Evolutionary conservation across 139 green algal species (phyloP), one percentile per base, ranked within the genome.

Genomic region (Coccomyxa sp.): DNA sequence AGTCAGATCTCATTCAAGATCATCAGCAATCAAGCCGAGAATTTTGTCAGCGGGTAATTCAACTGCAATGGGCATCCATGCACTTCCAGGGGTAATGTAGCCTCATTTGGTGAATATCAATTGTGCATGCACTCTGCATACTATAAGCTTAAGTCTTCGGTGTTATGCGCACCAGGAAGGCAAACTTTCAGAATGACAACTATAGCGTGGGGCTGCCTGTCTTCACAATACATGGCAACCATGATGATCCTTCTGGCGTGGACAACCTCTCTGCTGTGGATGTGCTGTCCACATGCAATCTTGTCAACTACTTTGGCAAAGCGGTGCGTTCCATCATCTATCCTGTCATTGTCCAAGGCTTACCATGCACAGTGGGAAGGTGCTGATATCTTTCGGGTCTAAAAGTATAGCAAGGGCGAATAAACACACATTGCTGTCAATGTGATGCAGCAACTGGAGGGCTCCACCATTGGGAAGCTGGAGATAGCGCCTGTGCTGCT

Each of bases 241-340:
- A 99, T 90, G 97, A 99, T 88, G 96, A 99, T 83, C 96, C 97
- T 27, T 86, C 90, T 3, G 95, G 96, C 27, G 85, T 89, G 0
- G 94, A 98, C 82, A 97, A 97, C 86, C 88, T 99, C 45, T 97
- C 92, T 31, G 95, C 97, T 0, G 93, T 99, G 45, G 96, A 99
- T 89, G 92, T 99, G 59, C 88, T 99, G 23, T 93, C 94, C 38
- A 88, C 88, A 31, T 90, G 85, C 80, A 90, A 91, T 63, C 90
- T 99, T 15, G 90, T 99, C 80, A 99, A 99, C 91, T 99, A 99
- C 92, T 99, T 99, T 91, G 97, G 97, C 45, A 99, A 99, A 87
- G 80, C 86, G 82, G 88, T 94, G 80, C 71, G 71, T 27, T 38
- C n/a, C 13, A 27, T 31, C 71, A 51, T 31, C 71, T 77, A 27